Base-by-base conservation (phyloP, 2,329 filamentous ascomycete genomes). In the Aspergillus costaricaensis region DNA sequence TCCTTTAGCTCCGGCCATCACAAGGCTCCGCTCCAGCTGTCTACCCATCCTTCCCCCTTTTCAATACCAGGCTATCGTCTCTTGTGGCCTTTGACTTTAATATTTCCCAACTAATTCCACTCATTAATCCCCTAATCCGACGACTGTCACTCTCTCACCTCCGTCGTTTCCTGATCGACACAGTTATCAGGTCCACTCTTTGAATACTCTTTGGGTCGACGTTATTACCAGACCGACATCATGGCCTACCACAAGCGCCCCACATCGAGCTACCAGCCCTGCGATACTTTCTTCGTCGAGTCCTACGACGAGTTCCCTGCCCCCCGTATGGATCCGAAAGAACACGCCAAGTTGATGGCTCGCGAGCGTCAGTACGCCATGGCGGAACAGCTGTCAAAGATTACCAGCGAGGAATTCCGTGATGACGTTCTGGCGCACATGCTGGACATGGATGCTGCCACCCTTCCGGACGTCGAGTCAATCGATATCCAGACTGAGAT, bases 401-500 rank as follows among this genome's bases (percentile, higher is more conserved):
- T 91, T 68, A 92, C 92, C 53, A 88, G 88, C 62, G 92, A 96
- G 58, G 92, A 97, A 80, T 96, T 98, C 75, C 86, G 96, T 69
- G 92, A 96, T 77, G 94, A 98, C 76, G 90, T 97, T 75, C 87
- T 98, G 80, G 86, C 90, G 73, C 94, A 98, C 80, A 95, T 97
- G 90, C 86, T 92, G 76, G 85, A 91, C 72, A 97, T 99, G 94
- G 95, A 99, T 87, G 81, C 89, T 72, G 90, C 96, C 79, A 98
- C 95, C 27, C 83, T 98, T 67, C 91, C 95, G 57, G 95, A 99
- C 77, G 94, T 96, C 76, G 94, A 94, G 77, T 92, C 96, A 38
- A 99, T 99, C 76, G 95, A 99, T 77, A 97, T 98, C 79, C 95
- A 99, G 80, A 92, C 93, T 67, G 95, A 99, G 84, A 98, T 99